A percentile compares a stretch with the other conserved stretches of the same genome.
Conservation (phyloP, 331 rosid species). For the Malus hybrid region DNA sequence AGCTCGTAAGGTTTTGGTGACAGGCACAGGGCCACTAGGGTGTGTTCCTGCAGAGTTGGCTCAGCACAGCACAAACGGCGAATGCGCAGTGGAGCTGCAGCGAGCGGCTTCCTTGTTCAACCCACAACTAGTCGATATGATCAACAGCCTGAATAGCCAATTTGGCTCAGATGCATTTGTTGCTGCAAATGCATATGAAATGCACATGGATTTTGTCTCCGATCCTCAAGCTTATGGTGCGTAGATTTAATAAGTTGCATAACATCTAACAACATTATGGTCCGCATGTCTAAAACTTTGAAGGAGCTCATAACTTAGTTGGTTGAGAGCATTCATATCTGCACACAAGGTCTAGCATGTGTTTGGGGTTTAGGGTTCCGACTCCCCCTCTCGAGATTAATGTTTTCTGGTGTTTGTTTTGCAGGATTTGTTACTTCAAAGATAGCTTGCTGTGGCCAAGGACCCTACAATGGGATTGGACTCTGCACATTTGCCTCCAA, state of each 20-base stretch:
- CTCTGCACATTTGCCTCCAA: constrained; percentile 58
- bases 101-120: constrained; percentile 48
- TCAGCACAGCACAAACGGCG: constrained; percentile 37
- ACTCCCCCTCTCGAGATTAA: neutral
- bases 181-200: constrained; percentile 37
- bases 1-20: constrained; percentile 52
- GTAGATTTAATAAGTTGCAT: constrained; percentile 10
- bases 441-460: constrained; percentile 94
- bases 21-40: constrained; percentile 63
- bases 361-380: neutral
- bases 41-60: constrained; percentile 70
- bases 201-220: constrained; percentile 44
- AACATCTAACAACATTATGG: neutral
- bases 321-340: neutral
- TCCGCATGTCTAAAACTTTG: neutral
- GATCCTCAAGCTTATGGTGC: constrained; percentile 59
- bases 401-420: neutral
- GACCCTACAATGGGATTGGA: constrained; percentile 80
- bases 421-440: constrained; percentile 72
- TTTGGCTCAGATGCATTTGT: constrained; percentile 41
- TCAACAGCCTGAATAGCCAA: constrained; percentile 36
- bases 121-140: constrained; percentile 43
- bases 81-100: constrained; percentile 43
- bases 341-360: neutral
- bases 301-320: neutral